Evolutionary conservation across 352 stramenopile species (phyloP).

Genomic region (Pythium volutum): DNA sequence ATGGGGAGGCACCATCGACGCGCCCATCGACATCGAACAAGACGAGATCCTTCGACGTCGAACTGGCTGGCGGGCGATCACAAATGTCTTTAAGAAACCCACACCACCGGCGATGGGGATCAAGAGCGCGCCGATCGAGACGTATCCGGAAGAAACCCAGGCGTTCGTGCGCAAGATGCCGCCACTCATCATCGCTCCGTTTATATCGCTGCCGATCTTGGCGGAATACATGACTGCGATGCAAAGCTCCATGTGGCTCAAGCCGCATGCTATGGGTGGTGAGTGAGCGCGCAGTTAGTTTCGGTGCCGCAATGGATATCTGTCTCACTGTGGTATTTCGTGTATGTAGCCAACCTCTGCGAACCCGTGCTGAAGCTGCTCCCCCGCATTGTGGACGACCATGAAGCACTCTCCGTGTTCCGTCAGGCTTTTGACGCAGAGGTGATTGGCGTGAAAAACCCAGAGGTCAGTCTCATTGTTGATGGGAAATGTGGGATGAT

Average conservation of each 20-base stretch:
- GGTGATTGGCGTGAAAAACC: constrained; percentile 35
- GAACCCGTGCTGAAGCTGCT: constrained; percentile 69
- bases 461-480: constrained; percentile 30
- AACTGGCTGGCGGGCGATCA: constrained; percentile 68
- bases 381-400: constrained; percentile 67
- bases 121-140: constrained; percentile 59
- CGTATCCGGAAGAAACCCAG: constrained; percentile 48
- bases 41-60: constrained; percentile 67
- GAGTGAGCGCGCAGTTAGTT: background rate
- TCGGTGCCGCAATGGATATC: background rate
- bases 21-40: constrained; percentile 65
- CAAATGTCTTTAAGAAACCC: constrained; percentile 59
- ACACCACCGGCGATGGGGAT: constrained; percentile 53
- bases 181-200: constrained; percentile 62
- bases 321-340: background rate
- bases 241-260: constrained; percentile 45
- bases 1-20: constrained; percentile 61
- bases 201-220: constrained; percentile 58
- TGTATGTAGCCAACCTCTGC: constrained; percentile 27
- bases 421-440: constrained; percentile 56
- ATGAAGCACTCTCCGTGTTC: constrained; percentile 60
- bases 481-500: background rate
- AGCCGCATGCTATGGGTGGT: constrained; percentile 43
- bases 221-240: constrained; percentile 74
- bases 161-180: constrained; percentile 55